Evolutionary conservation across 176 grass and related monocot genomes (phyloP), one percentile per base, ranked within the genome.

Genomic region (Neostapfia colusana): DNA sequence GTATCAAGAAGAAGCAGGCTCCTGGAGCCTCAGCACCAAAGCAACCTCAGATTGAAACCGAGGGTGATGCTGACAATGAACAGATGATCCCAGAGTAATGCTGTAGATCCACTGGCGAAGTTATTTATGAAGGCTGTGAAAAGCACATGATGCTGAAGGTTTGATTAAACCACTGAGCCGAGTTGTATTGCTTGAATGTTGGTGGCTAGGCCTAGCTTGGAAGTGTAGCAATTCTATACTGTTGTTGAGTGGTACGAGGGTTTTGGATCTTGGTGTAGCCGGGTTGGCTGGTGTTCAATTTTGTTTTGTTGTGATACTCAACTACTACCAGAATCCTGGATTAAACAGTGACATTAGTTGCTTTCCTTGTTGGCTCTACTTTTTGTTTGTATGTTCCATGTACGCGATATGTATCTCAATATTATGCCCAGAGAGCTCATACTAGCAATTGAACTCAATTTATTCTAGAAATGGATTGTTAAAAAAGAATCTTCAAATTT

Each of bases 41-140:
- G 58, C 88, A 95, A 34, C 89, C 96, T n/a, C 82, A 91, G 82
- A 83, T 99, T 18, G 96, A 99, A 72, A 80, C 85, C 4, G 96
- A 90, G 53, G 91, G 87, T 21, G 95, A 99, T 73, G 96, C 89
- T 5, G 96, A 93, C 60, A 99, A 86, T 21, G 96, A 99, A 59
- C 96, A 95, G 78, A 99, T 95, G 83, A 89, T 99, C 40, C 89
- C 96, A 1, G 96, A 99, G 65, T 99, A 94, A 81, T 55, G 54
- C 14, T 81, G 74, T 25, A 27, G 35, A 49, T 45, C 36, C 18
- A 24, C 36, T 68, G 60, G 42, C 1, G n/a, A 78, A 54, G 66
- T 70, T 75, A 27, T 88, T 48, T 78, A 62, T 36, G 26, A 16
- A 53, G 40, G 35, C 44, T n/a, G 68, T 31, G 69, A 75, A 42